Base-by-base conservation (phyloP, 1,284 basidiomycete genomes). In the Wolfiporia cocos region DNA sequence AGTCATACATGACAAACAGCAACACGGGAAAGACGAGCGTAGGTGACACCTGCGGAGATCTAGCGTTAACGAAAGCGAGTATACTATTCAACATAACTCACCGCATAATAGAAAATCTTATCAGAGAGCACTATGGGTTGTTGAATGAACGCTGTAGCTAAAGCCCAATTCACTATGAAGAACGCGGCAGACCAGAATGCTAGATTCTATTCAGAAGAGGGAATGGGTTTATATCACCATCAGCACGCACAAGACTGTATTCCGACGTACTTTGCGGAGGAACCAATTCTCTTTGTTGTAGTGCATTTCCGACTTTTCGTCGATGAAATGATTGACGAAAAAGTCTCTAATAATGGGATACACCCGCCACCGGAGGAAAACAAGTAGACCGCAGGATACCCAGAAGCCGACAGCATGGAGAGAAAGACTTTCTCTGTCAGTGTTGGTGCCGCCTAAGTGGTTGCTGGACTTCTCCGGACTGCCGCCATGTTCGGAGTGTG, bases 161-260 rank as follows among this genome's bases (percentile, higher is more conserved):
- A 67, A 15, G 75, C 65, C 86, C 87, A 90, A 53, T 83, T 88
- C 30, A 78, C 51, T 44, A 87, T 65, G 39, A 85, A 67, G 67
- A 84, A 89, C 4, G 76, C 47, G 9, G 78, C 68, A 3, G 81
- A 79, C 70, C 78, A 83, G 14, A 84, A 49, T 9, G 81, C 81
- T 31, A 85, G 64, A 0, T 72, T 67, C 70, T 74, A n/a, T n/a
- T n/a, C n/a, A n/a, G n/a, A n/a, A n/a, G n/a, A n/a, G n/a, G 40
- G 29, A 33, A 35, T 32, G 23, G 22, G 20, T 4, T 24, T 5
- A 22, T 20, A 34, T 28, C 15, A 44, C 39, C 26, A 17, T 11
- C 35, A 34, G 22, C 17, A 24, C 23, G 17, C 14, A 18, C 10
- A 34, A 28, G 14, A 9, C 14, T 14, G 26, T 28, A 28, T 14